phyloP scores from a whole-genome alignment of 2,329 filamentous ascomycete species.

The Coniochaeta sp. region DNA sequence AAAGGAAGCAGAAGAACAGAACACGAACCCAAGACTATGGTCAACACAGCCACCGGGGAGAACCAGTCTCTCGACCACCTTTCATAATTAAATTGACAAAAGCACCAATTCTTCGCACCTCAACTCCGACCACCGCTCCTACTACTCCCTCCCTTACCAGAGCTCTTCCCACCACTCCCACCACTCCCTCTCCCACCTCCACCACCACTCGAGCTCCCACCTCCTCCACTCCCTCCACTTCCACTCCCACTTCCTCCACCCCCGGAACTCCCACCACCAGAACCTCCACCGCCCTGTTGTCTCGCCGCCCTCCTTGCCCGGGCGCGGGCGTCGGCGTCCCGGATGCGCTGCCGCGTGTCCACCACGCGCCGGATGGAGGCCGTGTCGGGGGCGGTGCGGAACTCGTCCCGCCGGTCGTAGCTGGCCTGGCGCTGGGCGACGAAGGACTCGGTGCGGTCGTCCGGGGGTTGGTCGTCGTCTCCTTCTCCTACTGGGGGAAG shows the following conservation, averaged over 20 bases:
- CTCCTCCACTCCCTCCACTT: background rate
- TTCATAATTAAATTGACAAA: background rate
- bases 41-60: background rate
- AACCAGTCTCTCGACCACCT: too few species aligned
- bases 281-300: background rate
- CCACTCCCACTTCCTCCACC: background rate
- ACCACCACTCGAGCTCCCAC: background rate
- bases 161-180: background rate
- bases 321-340: background rate
- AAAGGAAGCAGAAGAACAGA: too few species aligned
- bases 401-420: conserved; percentile 1
- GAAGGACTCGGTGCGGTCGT: background rate
- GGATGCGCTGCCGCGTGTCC: background rate
- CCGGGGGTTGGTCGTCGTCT: background rate
- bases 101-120: background rate
- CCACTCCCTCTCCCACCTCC: background rate
- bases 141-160: background rate
- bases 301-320: background rate
- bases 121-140: background rate
- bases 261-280: background rate
- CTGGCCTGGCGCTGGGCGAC: background rate
- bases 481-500: background rate
- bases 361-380: background rate
- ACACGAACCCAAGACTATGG: background rate
- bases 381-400: background rate